Evolutionary conservation across 345 rosid genomes (phyloP).

Genomic region (Eucalyptus camaldulensis): DNA sequence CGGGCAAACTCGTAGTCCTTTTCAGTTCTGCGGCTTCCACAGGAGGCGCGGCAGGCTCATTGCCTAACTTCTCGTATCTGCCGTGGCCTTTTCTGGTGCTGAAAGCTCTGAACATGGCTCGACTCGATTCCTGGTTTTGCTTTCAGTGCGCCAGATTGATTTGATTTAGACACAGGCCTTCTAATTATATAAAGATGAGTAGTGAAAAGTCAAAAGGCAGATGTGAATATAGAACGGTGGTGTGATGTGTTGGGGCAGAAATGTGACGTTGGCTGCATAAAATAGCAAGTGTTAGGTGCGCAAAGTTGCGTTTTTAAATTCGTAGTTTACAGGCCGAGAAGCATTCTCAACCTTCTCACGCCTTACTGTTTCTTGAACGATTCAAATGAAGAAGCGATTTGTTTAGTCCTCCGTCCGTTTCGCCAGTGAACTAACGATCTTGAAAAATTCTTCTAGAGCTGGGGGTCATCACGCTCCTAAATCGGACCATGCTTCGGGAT

Average conservation of each 20-base stretch:
- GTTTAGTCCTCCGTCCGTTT: background rate
- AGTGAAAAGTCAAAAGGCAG: background rate
- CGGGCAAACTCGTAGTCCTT: slow-evolving; percentile 37
- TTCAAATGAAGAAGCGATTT: background rate
- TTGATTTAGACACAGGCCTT: background rate
- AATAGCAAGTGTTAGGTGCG: background rate
- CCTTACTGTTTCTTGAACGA: background rate
- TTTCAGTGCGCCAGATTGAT: background rate
- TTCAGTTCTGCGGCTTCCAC: slow-evolving; percentile 11
- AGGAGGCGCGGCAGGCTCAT: slow-evolving; percentile 7
- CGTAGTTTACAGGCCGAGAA: background rate
- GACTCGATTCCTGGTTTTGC: background rate
- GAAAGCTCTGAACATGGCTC: slow-evolving; percentile 47
- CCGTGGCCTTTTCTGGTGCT: slow-evolving; percentile 33
- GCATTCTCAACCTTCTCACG: background rate
- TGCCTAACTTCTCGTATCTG: slow-evolving; percentile 36
- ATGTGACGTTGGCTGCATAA: background rate
- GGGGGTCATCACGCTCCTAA: background rate
- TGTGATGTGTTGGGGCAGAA: background rate
- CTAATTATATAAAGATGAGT: background rate
- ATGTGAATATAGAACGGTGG: background rate
- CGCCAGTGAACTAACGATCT: background rate
- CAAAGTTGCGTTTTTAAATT: background rate
- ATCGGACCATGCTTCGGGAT: background rate
- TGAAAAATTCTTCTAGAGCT: background rate